Evolutionary conservation across 805 yeast species (phyloP), one percentile per base, ranked within the genome.

Genomic region (Kodamaea leandrae): DNA sequence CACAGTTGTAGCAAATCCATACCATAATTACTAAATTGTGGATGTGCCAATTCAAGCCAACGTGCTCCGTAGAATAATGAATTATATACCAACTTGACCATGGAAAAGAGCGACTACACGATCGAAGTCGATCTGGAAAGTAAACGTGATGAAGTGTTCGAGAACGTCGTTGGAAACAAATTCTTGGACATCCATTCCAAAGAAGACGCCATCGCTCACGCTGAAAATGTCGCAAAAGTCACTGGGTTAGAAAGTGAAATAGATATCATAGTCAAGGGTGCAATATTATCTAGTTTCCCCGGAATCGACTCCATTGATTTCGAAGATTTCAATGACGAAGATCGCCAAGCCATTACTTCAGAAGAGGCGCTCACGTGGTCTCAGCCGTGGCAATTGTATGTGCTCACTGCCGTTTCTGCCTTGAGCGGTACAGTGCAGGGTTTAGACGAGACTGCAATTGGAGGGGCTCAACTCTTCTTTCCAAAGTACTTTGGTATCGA

Each of bases 361-460:
- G 37, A 35, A 4, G 30, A 12, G 8, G 16, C 17, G 8, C 29
- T 10, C 13, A 21, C 21, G 6, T 33, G 36, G 36, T 17, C 21
- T 12, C 39, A 36, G 18, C 26, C 39, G n/a, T 36, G 39, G 39
- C 16, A 13, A 18, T 32, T 36, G 7, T 36, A 36, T 13, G 7
- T 27, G n/a, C 18, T 36, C n/a, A 36, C 39, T 9, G 39, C 39
- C 12, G 39, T 36, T 4, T 38, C 42, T 10, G 46, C 46, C 8
- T 29, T 30, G 10, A 38, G 36, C 26, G 47, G 44, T 24, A 35
- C 43, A 3, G 39, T 43, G 12, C 32, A 36, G 12, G 51, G 53
- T 2, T 41, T 39, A 36, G 53, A 50, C 26, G 53, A 50, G 37
- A 45, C 53, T n/a, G 46, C 46, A 8, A 46, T 50, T 6, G 48